Percentiles rank a stretch among this genome's conserved stretches.
phyloP scores from a whole-genome alignment of 192 early-diverging fungal species.

The Umbelopsis ramanniana region DNA sequence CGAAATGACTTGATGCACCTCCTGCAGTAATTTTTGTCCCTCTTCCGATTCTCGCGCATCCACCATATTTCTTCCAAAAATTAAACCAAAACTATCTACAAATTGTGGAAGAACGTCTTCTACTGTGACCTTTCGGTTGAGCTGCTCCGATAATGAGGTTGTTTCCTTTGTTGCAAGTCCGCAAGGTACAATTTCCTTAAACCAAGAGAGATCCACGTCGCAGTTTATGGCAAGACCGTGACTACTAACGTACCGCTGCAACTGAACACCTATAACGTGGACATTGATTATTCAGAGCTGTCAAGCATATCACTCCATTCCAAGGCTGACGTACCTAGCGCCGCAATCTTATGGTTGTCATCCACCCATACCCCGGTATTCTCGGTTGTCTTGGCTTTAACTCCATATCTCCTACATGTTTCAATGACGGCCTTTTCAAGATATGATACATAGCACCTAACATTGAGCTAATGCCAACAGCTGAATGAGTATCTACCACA shows the following conservation, averaged over 20 bases:
- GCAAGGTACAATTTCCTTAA: slow-evolving; percentile 89
- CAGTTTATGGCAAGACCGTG: slow-evolving; percentile 98
- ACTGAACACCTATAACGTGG: slow-evolving; percentile 69
- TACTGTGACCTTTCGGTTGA: slow-evolving; percentile 39
- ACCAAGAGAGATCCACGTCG: slow-evolving; percentile 87
- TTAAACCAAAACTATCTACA: slow-evolving; percentile 29
- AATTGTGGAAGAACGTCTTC: slow-evolving; percentile 60
- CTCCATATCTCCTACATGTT: slow-evolving; percentile 66
- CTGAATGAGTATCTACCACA: not conserved
- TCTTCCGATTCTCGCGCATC: not conserved
- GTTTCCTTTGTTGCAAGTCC: slow-evolving; percentile 79
- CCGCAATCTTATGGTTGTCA: slow-evolving; percentile 86
- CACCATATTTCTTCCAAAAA: slow-evolving; percentile 14
- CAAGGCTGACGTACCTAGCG: slow-evolving; percentile 65
- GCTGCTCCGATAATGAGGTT: slow-evolving; percentile 71
- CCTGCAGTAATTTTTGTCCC: not conserved
- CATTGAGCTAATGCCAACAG: slow-evolving; percentile 51
- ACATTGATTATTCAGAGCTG: not conserved
- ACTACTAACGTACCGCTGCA: slow-evolving; percentile 84
- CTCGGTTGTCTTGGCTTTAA: slow-evolving; percentile 67
- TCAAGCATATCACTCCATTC: too few species aligned
- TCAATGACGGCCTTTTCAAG: slow-evolving; percentile 82
- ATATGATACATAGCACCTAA: slow-evolving; percentile 76
- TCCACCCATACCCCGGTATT: slow-evolving; percentile 95
- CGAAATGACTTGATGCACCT: not conserved